Conservation (phyloP, 192 early-diverging fungal species). For the Entomortierella beljakovae region DNA sequence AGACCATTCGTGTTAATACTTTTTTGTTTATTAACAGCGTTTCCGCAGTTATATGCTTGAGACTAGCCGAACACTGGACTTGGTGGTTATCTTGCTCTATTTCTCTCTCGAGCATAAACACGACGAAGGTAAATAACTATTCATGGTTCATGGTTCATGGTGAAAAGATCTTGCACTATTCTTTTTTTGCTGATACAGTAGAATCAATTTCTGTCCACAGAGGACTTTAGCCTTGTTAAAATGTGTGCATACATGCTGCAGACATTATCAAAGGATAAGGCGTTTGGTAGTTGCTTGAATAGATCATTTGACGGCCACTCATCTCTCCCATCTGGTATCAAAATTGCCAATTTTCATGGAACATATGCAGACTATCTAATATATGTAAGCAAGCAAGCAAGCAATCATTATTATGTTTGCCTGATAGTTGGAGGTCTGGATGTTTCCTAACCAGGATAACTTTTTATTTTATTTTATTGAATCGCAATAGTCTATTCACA, state of each 20-base stretch:
- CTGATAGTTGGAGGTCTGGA: too few relatives aligned
- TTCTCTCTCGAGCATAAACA: slow-evolving; percentile 69
- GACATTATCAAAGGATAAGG: slow-evolving; percentile 74
- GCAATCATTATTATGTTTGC: not conserved
- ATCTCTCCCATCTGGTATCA: slow-evolving; percentile 68
- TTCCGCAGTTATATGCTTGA: slow-evolving; percentile 72
- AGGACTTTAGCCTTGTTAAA: slow-evolving; percentile 79
- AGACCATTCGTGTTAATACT: not conserved
- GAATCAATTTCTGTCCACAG: slow-evolving; percentile 35
- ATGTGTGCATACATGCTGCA: slow-evolving; percentile 81
- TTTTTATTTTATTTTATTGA: not conserved
- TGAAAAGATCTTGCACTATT: too few relatives aligned
- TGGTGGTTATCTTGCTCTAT: slow-evolving; percentile 72
- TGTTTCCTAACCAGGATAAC: not conserved
- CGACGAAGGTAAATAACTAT: slow-evolving; percentile 61
- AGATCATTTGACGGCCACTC: slow-evolving; percentile 68
- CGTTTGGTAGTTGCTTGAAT: slow-evolving; percentile 76
- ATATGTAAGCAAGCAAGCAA: slow-evolving; percentile 59
- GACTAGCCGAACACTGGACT: slow-evolving; percentile 69
- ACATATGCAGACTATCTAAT: slow-evolving; percentile 88
- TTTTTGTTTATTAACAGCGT: slow-evolving; percentile 53
- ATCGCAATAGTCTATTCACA: slow-evolving; percentile 72
- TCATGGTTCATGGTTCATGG: not conserved
- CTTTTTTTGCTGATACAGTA: not conserved
- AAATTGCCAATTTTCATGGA: slow-evolving; percentile 68